Base-by-base conservation (phyloP, 192 early-diverging fungal species). In the Jimgerdemannia flammicorona region DNA sequence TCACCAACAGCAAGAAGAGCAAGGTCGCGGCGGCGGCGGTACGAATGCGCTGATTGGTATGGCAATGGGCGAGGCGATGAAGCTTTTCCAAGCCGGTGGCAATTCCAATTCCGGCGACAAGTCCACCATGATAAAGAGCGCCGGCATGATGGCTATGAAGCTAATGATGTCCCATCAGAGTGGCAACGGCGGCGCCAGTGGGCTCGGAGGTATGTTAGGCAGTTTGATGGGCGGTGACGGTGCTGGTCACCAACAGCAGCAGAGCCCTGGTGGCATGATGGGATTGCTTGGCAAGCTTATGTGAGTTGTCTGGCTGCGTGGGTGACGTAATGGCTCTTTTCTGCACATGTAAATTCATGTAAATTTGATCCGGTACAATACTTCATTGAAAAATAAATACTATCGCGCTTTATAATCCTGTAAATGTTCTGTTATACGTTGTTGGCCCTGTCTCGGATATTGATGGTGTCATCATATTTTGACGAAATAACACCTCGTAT, bases 41-140 rank as follows among this genome's bases (percentile, higher is more conserved):
- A 65, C 49, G 14, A 6, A 49, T 20, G 70, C 78, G 29, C 43
- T 82, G 43, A 76, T 82, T 19, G 81, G 81, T 40, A 67, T 78
- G 65, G 81, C 81, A 29, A 82, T 82, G 81, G 74, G 77, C 40
- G 81, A 82, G 74, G 81, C 77, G 43, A 82, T 69, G 71, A 82
- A 82, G 29, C 70, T 82, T 9, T 74, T 79, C 19, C 70, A 78
- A 10, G 66, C 69, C 40, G 70, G 74, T 40, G 49, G 49, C 49
- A 14, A 14, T 14, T 18, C 39, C 42, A 43, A 70, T 10, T 65
- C 64, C 49, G 77, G 65, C 18, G 70, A 73, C 65, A 70, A 82
- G 67, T 39, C 54, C 41, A 77, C 77, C 64, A 79, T 82, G 74
- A 41, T 82, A 2, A 49, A 72, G 44, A 74, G 68, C 72, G 81